phyloP scores from a whole-genome alignment of 371 early-diverging fungal genomes.

The Rhizopus stolonifer region DNA sequence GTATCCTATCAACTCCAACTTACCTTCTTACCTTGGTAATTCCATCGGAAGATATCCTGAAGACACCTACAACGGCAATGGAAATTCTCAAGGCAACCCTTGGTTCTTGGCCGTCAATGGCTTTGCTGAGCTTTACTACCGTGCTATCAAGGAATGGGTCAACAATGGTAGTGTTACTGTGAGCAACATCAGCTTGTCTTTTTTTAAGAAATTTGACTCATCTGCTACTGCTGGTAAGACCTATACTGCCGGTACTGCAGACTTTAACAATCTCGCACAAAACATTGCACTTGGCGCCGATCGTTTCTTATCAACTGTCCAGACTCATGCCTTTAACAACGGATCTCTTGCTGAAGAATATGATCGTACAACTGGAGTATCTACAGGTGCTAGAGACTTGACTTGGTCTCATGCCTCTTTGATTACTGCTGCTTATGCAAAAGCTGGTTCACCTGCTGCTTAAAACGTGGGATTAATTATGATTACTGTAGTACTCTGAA shows the following conservation, averaged over 20 bases:
- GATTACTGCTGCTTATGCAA: constrained; percentile 40
- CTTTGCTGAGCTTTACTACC: constrained; percentile 67
- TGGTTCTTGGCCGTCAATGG: constrained; percentile 71
- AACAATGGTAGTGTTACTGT: constrained; percentile 28
- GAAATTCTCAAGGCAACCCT: constrained; percentile 62
- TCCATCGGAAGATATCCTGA: constrained; percentile 77
- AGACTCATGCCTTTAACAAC: constrained; percentile 43
- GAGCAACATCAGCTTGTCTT: constrained; percentile 26
- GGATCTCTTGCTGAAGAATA: constrained; percentile 62
- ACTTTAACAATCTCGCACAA: constrained; percentile 25
- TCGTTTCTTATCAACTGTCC: constrained; percentile 48
- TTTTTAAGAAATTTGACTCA: constrained; percentile 36
- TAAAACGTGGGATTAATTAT: constrained; percentile 10
- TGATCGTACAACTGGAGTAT: constrained; percentile 41
- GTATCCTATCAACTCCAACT: constrained; percentile 55
- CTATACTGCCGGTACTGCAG: constrained; percentile 16
- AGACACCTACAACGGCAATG: constrained; percentile 70
- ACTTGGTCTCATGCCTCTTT: constrained; percentile 73
- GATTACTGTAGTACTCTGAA: too few species aligned
- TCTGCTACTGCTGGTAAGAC: constrained; percentile 25
- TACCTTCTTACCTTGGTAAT: constrained; percentile 23
- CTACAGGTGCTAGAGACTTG: constrained; percentile 60
- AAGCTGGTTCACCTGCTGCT: constrained; percentile 22
- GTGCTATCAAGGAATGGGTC: constrained; percentile 37
- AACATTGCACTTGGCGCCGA: constrained; percentile 51